A percentile compares a stretch with the other conserved stretches of the same genome.
Conservation (phyloP, 2,329 filamentous ascomycete species). For the Tolypocladium cylindrosporum region DNA sequence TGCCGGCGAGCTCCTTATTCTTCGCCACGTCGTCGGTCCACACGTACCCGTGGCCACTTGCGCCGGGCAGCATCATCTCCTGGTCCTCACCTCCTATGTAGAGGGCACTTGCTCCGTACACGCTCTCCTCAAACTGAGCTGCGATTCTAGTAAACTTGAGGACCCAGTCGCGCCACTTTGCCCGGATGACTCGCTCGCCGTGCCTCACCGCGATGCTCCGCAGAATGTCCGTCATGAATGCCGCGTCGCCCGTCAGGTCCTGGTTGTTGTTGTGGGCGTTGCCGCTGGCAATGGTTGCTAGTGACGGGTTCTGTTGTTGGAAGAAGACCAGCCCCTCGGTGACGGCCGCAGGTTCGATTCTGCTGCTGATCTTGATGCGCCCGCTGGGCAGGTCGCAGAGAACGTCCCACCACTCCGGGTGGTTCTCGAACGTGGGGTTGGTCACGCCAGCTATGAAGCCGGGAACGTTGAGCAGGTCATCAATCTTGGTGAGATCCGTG, state of each 20-base stretch:
- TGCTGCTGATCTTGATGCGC: conserved; percentile 86
- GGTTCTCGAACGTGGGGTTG: conserved; percentile 89
- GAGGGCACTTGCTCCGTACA: conserved; percentile 86
- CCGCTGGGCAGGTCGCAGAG: conserved; percentile 88
- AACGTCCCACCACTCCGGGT: conserved; percentile 97
- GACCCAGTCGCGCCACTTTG: conserved; percentile 94
- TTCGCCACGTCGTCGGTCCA: conserved; percentile 79
- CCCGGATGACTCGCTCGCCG: conserved; percentile 80
- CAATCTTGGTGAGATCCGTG: conserved; percentile 94
- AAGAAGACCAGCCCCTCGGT: conserved; percentile 86
- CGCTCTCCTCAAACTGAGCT: conserved; percentile 87
- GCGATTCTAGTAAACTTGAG: conserved; percentile 85
- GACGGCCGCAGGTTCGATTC: conserved; percentile 67
- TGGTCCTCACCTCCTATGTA: conserved; percentile 73
- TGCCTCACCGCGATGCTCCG: conserved; percentile 76
- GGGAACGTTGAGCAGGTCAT: conserved; percentile 89
- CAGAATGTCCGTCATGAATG: conserved; percentile 81
- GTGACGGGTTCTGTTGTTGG: conserved; percentile 62
- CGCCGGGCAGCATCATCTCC: conserved; percentile 44
- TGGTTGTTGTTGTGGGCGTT: conserved; percentile 29
- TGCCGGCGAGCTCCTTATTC: conserved; percentile 78
- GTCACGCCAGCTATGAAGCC: conserved; percentile 97
- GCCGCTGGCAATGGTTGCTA: conserved; percentile 38
- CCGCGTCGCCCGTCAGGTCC: conserved; percentile 76
- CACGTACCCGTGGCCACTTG: conserved; percentile 84